Evolutionary conservation across 208 protist genomes (phyloP).

Genomic region (Leishmania lainsoni): DNA sequence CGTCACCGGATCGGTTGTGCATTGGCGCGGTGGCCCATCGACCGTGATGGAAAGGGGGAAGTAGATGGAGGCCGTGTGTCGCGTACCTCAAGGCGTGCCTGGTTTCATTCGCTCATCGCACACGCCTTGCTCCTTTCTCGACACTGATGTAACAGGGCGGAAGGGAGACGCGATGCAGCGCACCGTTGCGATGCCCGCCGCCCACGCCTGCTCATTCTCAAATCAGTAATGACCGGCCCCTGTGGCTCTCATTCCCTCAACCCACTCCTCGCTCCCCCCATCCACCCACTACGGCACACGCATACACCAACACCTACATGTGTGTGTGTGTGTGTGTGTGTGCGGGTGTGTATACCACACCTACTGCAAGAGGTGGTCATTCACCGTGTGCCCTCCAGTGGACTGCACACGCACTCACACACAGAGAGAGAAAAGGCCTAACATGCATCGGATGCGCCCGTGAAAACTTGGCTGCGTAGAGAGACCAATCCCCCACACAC

Average conservation of each 20-base stretch:
- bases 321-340: background rate
- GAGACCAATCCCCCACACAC: background rate
- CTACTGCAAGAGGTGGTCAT: background rate
- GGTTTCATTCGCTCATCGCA: background rate
- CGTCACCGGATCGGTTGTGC: background rate
- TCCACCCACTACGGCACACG: background rate
- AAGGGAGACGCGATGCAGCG: background rate
- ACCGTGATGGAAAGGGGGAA: background rate
- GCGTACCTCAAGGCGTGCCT: background rate
- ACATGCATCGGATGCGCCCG: background rate
- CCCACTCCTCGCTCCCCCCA: background rate
- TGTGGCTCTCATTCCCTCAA: background rate
- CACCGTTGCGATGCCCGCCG: background rate
- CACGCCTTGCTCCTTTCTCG: background rate
- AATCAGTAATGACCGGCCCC: background rate
- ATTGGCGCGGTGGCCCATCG: background rate
- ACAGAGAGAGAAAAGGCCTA: background rate
- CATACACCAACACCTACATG: slow-evolving; percentile 2
- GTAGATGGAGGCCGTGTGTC: background rate
- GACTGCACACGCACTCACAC: background rate
- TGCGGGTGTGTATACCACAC: background rate
- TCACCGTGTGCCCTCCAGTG: background rate
- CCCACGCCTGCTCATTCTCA: background rate
- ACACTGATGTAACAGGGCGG: background rate
- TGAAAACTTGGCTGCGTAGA: background rate